Conservation (phyloP, 2,329 filamentous ascomycete species). For the Cordyceps farinosa region DNA sequence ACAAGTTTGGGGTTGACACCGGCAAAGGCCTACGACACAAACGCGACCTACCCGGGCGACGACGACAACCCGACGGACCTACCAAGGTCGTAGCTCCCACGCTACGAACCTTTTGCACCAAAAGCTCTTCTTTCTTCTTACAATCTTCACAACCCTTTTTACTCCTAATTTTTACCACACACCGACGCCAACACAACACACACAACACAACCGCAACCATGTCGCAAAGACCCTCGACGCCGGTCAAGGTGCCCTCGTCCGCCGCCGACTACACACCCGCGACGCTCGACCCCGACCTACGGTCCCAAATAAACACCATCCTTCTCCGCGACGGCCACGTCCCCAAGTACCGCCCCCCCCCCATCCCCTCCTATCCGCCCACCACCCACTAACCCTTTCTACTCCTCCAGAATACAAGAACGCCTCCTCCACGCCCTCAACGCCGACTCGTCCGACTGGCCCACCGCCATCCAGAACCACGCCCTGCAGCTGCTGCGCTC, state of each 20-base stretch:
- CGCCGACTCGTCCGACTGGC: constrained; percentile 59
- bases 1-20: too few species aligned
- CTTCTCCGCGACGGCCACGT: constrained; percentile 58
- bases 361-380: not conserved
- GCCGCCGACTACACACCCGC: constrained; percentile 58
- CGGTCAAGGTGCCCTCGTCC: constrained; percentile 58
- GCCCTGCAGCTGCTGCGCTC: constrained; percentile 58
- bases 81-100: too few species aligned
- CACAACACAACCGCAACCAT: constrained; percentile 26
- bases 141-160: too few species aligned
- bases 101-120: too few species aligned
- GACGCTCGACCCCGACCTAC: constrained; percentile 58
- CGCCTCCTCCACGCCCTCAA: constrained; percentile 60
- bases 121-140: too few species aligned
- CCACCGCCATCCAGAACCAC: constrained; percentile 56
- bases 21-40: too few species aligned
- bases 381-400: not conserved
- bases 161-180: not conserved
- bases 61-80: too few species aligned
- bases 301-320: constrained; percentile 59
- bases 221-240: constrained; percentile 49
- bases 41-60: too few species aligned
- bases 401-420: constrained; percentile 55
- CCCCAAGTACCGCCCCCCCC: constrained; percentile 42
- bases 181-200: not conserved